Conservation (phyloP, 768 basidiomycete species). For the Pholiota molesta region DNA sequence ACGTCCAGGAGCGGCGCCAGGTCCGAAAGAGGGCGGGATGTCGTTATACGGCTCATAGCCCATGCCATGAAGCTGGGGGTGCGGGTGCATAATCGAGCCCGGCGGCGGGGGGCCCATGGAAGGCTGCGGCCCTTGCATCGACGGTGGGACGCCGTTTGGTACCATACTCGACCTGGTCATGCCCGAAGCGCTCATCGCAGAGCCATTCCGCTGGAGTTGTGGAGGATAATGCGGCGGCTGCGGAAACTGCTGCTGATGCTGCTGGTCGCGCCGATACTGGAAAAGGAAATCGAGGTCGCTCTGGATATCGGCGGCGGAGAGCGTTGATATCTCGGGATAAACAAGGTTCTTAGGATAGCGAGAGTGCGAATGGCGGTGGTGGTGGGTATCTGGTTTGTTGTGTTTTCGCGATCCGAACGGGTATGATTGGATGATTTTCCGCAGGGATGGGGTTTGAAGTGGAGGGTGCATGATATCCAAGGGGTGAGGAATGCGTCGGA, state of each 20-base stretch:
- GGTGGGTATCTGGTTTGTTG: slow-evolving; percentile 28
- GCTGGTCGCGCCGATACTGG: slow-evolving; percentile 39
- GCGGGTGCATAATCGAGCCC: slow-evolving; percentile 13
- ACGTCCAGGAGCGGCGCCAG: slow-evolving; percentile 15
- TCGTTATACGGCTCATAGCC: slow-evolving; percentile 24
- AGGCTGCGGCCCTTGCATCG: slow-evolving; percentile 15
- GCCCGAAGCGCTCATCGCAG: slow-evolving; percentile 9
- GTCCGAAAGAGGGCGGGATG: slow-evolving; percentile 15
- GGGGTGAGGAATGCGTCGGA: slow-evolving; percentile 61
- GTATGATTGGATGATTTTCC: slow-evolving; percentile 65
- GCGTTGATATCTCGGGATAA: slow-evolving; percentile 49
- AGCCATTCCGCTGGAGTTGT: slow-evolving; percentile 15
- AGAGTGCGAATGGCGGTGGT: slow-evolving; percentile 22
- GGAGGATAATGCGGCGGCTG: slow-evolving; percentile 18
- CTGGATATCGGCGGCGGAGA: slow-evolving; percentile 50
- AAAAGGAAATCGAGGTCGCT: slow-evolving; percentile 58
- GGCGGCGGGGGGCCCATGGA: slow-evolving; percentile 21
- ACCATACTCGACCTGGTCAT: slow-evolving; percentile 19
- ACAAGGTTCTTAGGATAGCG: slow-evolving; percentile 32
- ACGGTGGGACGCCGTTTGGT: slow-evolving; percentile 19
- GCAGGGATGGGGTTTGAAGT: slow-evolving; percentile 57
- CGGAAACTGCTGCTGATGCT: slow-evolving; percentile 16
- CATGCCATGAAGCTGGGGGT: slow-evolving; percentile 17
- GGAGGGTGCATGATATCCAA: slow-evolving; percentile 39
- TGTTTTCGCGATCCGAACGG: slow-evolving; percentile 44